Evolutionary conservation across 768 basidiomycete genomes (phyloP).

Genomic region (Boletus coccyginus): DNA sequence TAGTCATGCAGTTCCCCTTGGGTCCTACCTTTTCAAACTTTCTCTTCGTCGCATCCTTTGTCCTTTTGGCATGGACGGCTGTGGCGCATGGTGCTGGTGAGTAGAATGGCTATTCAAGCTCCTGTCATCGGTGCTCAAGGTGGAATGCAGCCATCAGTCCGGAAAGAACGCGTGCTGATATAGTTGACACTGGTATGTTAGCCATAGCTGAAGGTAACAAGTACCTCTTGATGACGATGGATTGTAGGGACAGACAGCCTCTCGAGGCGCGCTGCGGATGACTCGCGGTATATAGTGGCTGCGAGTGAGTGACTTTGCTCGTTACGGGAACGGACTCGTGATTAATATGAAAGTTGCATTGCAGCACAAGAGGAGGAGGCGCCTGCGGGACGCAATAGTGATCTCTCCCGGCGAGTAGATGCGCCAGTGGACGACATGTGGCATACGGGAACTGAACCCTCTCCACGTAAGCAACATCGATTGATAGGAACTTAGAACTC

Average conservation of each 20-base stretch:
- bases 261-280: background rate
- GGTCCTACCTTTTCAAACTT: background rate
- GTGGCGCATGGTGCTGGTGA: constrained; percentile 14
- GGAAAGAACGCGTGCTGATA: background rate
- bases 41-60: background rate
- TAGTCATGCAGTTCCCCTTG: constrained; percentile 5
- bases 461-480: background rate
- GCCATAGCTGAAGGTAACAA: background rate
- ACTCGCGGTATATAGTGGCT: background rate
- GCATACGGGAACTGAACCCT: background rate
- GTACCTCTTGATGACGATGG: background rate
- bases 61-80: constrained; percentile 2
- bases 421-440: background rate
- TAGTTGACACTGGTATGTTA: background rate
- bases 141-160: background rate
- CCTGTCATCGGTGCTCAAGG: background rate
- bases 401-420: background rate
- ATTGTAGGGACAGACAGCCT: background rate
- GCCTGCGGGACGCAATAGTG: background rate
- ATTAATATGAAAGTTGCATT: background rate
- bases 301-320: background rate
- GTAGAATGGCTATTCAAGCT: background rate
- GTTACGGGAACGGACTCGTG: background rate
- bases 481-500: background rate
- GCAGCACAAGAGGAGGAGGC: background rate